A percentile compares a stretch with the other conserved stretches of the same genome.
Evolutionary conservation across 2,329 filamentous ascomycete genomes (phyloP).

Genomic region (Colletotrichum sp.): DNA sequence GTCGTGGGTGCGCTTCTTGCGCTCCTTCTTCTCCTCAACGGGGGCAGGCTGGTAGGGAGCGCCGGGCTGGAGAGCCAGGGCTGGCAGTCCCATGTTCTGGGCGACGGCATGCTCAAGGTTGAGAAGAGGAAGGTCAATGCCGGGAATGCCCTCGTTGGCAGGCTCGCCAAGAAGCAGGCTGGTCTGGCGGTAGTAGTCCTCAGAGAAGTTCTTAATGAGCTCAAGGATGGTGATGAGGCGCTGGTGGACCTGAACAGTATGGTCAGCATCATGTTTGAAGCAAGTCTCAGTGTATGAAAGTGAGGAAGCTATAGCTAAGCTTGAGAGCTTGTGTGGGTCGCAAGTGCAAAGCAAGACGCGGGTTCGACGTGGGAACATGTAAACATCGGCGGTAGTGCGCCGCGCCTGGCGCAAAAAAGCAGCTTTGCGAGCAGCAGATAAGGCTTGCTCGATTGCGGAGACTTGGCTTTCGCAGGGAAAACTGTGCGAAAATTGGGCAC

Average conservation of each 20-base stretch:
- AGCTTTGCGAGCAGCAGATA: not conserved
- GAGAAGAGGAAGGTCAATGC: constrained; percentile 48
- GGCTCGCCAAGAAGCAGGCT: constrained; percentile 78
- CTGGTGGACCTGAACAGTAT: constrained; percentile 67
- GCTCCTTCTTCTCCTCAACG: constrained; percentile 80
- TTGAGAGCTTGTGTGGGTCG: constrained; percentile 6
- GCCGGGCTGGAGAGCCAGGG: not conserved
- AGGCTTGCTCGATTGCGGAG: not conserved
- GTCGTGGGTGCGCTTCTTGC: constrained; percentile 85
- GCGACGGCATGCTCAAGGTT: constrained; percentile 59
- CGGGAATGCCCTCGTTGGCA: constrained; percentile 48
- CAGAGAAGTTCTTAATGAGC: constrained; percentile 78
- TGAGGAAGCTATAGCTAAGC: not conserved
- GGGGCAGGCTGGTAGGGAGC: constrained; percentile 35
- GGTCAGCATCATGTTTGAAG: constrained; percentile 38
- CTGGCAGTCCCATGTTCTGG: constrained; percentile 46
- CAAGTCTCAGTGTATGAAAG: not conserved
- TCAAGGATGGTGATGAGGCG: constrained; percentile 81
- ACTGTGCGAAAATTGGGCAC: not conserved
- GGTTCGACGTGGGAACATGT: constrained; percentile 1
- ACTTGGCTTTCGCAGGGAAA: not conserved
- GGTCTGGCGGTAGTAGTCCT: constrained; percentile 87
- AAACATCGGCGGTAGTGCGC: not conserved
- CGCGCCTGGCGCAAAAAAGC: not conserved
- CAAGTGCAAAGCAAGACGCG: constrained; percentile 25